Base-by-base conservation (phyloP, 306 rosid species). In the Lupinus albus region DNA sequence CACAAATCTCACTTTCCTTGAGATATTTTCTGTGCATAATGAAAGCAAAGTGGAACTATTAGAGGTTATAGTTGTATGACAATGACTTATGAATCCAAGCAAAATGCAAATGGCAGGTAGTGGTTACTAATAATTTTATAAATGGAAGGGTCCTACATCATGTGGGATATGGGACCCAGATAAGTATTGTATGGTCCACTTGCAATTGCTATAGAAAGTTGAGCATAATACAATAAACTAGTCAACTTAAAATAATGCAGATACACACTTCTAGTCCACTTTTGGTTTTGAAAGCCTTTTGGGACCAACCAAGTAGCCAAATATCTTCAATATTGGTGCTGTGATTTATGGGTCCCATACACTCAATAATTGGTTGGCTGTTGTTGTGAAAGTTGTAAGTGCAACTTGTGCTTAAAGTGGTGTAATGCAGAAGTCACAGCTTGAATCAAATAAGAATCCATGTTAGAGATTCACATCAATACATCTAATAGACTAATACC, bases 111-210 rank as follows among this genome's bases (percentile, higher is more conserved):
- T 11, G 46, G 61, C 38, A n/a, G 49, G 61, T 38, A 48, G 53
- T 36, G 56, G 53, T 36, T 4, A 60, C 6, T 45, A 38, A 52
- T 63, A 38, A 52, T 63, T 70, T 48, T 7, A 13, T 51, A 12
- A 54, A 17, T 53, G 48, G 36, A 46, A 6, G 39, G 73, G 79
- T 15, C 79, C 82, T 73, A 74, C 67, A 53, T 68, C 85, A 75
- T 70, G 84, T 79, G 82, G 73, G 32, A 11, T 8, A 3, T 3
- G 16, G 42, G 39, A 15, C 16, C 28, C 15, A 3, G 28, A 5
- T 49, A 9, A 8, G 11, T 4, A 9, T 13, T 13, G 5, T 55
- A 28, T 28, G 41, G 8, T 4, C 54, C 68, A 42, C 28, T 17
- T 33, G 38, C 38, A 33, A 33, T 46, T 33, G 68, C 28, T 16